Conservation (phyloP, 352 stramenopile species). For the Phytophthora citrophthora region DNA sequence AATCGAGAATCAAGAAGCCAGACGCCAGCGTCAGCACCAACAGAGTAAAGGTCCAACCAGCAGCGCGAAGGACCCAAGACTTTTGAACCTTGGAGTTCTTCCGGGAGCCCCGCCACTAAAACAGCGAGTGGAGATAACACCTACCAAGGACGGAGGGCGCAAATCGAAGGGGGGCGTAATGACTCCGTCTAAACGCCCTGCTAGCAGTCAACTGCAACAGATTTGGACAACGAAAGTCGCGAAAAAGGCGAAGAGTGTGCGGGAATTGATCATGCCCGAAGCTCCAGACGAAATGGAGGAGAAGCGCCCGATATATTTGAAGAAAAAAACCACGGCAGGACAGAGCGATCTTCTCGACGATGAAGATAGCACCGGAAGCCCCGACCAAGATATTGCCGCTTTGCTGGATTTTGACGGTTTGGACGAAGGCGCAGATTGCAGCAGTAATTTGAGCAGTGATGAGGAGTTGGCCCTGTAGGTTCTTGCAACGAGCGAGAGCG, state of each 20-base stretch:
- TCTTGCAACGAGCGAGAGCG: neutral
- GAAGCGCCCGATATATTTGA: slow-evolving; percentile 1
- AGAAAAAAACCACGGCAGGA: neutral
- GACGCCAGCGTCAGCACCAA: slow-evolving; percentile 40
- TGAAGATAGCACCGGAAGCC: slow-evolving; percentile 12
- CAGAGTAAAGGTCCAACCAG: slow-evolving; percentile 22
- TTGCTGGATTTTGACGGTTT: slow-evolving; percentile 27
- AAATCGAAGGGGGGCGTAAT: slow-evolving; percentile 5
- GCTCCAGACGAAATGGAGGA: slow-evolving; percentile 12
- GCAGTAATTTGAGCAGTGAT: slow-evolving; percentile 27
- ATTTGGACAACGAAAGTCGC: slow-evolving; percentile 10
- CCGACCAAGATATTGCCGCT: slow-evolving; percentile 22
- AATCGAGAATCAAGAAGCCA: slow-evolving; percentile 44
- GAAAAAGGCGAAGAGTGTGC: slow-evolving; percentile 27
- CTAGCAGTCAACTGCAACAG: slow-evolving; percentile 4
- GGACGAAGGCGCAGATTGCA: slow-evolving; percentile 15
- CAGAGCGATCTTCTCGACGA: slow-evolving; percentile 2
- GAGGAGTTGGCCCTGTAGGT: slow-evolving; percentile 25
- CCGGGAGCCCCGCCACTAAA: neutral
- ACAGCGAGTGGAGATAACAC: neutral
- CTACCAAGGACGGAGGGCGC: neutral
- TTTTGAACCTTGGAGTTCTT: slow-evolving; percentile 2
- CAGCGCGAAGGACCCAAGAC: slow-evolving; percentile 3
- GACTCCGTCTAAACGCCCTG: slow-evolving; percentile 18
- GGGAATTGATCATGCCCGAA: slow-evolving; percentile 6